These are phyloP conservation scores for Hypoxylon fragiforme DNA, from an alignment of 495 filamentous ascomycete species.

Conservation along the genomic window DNA sequence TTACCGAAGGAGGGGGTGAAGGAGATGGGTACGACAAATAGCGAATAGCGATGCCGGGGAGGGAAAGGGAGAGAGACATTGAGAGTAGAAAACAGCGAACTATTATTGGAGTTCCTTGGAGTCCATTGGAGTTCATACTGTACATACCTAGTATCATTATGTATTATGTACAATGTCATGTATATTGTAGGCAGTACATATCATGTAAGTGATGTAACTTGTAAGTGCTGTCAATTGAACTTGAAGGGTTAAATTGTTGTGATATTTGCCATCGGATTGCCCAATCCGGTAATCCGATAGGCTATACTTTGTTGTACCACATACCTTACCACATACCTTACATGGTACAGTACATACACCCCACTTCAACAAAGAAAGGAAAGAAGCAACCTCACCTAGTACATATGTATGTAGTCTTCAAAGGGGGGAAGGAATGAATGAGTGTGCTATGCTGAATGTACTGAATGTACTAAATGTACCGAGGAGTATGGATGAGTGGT, in stretches of 20 bases:
- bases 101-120: no score
- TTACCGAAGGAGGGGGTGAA: conserved; percentile 32
- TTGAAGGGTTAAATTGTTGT: no score
- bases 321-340: conserved; percentile 16
- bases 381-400: not conserved
- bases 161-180: no score
- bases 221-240: no score
- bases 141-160: no score
- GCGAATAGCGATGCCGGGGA: conserved; percentile 29
- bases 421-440: not conserved
- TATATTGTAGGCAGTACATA: no score
- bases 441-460: not conserved
- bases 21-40: conserved; percentile 1
- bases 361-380: not conserved
- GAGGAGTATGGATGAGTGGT: conserved; percentile 8
- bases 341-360: no score
- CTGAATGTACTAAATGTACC: conserved; percentile 5
- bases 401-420: no score
- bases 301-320: conserved; percentile 15
- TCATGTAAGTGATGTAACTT: no score
- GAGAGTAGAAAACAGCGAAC: conserved; percentile 14
- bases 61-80: not conserved
- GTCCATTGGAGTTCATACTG: no score
- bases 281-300: conserved; percentile 28
- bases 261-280: conserved; percentile 39